Base-by-base conservation (phyloP, 2,329 filamentous ascomycete species). In the Aspergillus ruber region DNA sequence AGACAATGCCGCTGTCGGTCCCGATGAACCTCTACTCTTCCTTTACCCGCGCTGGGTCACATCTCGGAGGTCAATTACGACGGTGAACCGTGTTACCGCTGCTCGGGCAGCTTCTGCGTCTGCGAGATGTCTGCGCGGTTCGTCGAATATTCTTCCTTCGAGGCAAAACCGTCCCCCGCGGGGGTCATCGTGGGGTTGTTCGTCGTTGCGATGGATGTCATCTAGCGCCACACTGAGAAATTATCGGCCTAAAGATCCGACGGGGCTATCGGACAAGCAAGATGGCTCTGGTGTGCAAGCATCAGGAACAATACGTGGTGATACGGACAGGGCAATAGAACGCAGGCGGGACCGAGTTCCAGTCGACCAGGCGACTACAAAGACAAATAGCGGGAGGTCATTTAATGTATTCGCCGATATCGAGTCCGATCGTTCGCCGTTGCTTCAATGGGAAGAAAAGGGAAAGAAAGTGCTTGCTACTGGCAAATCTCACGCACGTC, bases 11-110 rank as follows among this genome's bases (percentile, higher is more conserved):
- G 56, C 63, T 54, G 58, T 61, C 56, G 58, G 63, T 56, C 54
- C 67, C 51, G 65, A 69, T 56, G 70, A 74, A 55, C 70, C 70
- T 50, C 58, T 74, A 41, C 62, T 70, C 13, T 74, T 74, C 49
- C 68, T 74, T 32, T 74, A 74, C 54, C 72, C 72, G 45, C 65
- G 60, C 52, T 72, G 67, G 66, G 59, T 63, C 48, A 56, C 64
- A 12, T 63, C 63, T 42, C 56, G 54, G 33, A 54, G 54, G 45
- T 46, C 49, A 35, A 49, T 55, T 45, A 49, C 60, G 21, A 53
- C 56, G 20, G 45, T 55, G 39, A 47, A 42, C 9, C n/a, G 45
- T 27, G 27, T 48, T 42, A 17, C 52, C 36, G n/a, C 43, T 39
- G 23, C 50, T 23, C 48, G 46, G 8, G 45, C 21, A 13, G 40